A percentile compares a stretch with the other conserved stretches of the same genome.
Conservation (phyloP, 768 basidiomycete species). For the Auricularia cornea region DNA sequence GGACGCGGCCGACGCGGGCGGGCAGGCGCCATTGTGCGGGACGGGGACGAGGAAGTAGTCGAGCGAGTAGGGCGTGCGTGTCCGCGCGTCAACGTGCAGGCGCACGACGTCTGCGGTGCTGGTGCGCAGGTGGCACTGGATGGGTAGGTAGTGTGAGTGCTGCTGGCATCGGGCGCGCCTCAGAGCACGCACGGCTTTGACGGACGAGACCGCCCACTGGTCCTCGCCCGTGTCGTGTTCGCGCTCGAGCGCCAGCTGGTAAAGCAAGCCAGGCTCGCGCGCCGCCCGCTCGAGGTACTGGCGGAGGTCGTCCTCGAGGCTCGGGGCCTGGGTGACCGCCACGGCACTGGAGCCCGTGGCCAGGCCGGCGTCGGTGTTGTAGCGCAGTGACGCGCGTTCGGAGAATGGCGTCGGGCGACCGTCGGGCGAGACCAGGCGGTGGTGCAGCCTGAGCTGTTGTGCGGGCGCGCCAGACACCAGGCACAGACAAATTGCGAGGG, state of each 20-base stretch:
- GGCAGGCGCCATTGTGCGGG: constrained; percentile 64
- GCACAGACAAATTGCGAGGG: too few relatives aligned
- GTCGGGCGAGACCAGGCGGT: neutral
- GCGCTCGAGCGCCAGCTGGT: constrained; percentile 61
- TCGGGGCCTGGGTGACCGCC: neutral
- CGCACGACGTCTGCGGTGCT: constrained; percentile 47
- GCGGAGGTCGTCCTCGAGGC: neutral
- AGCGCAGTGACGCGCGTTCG: neutral
- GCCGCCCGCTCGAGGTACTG: constrained; percentile 22
- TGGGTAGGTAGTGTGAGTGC: neutral
- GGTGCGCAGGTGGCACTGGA: constrained; percentile 59
- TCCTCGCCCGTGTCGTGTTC: constrained; percentile 37
- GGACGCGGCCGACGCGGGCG: constrained; percentile 17
- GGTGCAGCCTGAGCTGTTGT: neutral
- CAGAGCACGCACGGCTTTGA: constrained; percentile 43
- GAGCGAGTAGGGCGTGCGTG: constrained; percentile 48
- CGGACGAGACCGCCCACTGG: constrained; percentile 50
- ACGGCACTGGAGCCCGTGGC: neutral
- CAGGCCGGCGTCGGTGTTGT: neutral
- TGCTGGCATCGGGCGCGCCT: too few relatives aligned
- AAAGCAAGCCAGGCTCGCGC: constrained; percentile 32
- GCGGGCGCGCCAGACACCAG: too few relatives aligned
- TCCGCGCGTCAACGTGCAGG: constrained; percentile 41
- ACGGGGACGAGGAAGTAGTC: constrained; percentile 66
- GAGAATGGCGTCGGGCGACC: neutral